Percentiles rank a stretch among this genome's conserved stretches.
Conservation (phyloP, 805 yeast genomes). For the Gaillardinia entomophila region DNA sequence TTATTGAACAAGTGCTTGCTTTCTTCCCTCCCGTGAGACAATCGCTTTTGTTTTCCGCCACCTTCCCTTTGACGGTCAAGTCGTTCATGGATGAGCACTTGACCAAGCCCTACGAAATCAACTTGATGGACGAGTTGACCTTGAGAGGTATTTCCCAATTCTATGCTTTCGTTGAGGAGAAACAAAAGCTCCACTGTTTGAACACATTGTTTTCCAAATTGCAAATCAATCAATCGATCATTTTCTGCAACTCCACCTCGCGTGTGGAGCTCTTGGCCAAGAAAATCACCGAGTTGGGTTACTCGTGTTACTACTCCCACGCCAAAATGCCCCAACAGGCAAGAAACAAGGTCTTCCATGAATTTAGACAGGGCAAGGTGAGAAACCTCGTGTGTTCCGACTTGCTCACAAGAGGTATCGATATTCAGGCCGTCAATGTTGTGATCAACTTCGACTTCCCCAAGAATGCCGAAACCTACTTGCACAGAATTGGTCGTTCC, state of each 20-base stretch:
- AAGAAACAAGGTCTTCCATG: constrained; percentile 97
- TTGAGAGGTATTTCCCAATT: constrained; percentile 94
- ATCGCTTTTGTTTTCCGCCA: constrained; percentile 86
- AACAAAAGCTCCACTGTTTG: constrained; percentile 91
- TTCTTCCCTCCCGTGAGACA: constrained; percentile 71
- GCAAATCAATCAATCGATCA: constrained; percentile 93
- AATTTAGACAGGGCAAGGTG: constrained; percentile 96
- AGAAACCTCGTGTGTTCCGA: constrained; percentile 97
- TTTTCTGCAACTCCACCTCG: constrained; percentile 94
- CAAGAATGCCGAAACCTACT: constrained; percentile 92
- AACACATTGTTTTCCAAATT: constrained; percentile 91
- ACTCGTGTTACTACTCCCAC: constrained; percentile 94
- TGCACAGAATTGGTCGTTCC: constrained; percentile 98
- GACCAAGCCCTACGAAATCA: constrained; percentile 89
- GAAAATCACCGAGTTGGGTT: constrained; percentile 93
- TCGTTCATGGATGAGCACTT: constrained; percentile 88
- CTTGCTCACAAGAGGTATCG: constrained; percentile 95
- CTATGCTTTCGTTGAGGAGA: constrained; percentile 97
- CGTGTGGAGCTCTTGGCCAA: constrained; percentile 94
- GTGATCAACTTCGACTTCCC: constrained; percentile 98
- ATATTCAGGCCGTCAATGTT: constrained; percentile 97
- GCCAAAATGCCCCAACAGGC: constrained; percentile 97
- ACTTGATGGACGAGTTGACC: constrained; percentile 95
- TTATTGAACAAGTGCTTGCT: constrained; percentile 78
- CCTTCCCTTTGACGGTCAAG: constrained; percentile 93